These are phyloP conservation scores for Boletus mariae DNA, from an alignment of 1,284 basidiomycete genomes.

Conservation along the genomic window DNA sequence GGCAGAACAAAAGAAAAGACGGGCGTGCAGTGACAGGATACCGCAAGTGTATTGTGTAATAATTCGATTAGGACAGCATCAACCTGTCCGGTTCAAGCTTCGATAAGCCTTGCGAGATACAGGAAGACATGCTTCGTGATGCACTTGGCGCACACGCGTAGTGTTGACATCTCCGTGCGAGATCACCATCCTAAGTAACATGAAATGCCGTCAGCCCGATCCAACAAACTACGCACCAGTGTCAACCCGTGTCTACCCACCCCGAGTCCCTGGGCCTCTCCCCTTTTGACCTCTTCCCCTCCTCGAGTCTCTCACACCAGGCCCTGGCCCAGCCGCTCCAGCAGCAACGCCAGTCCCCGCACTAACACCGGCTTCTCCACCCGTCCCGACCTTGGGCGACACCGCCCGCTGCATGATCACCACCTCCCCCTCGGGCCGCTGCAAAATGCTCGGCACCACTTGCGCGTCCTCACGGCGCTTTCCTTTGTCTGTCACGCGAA, in stretches of 20 bases:
- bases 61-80: background rate
- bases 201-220: no score
- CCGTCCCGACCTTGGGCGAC: slow-evolving; percentile 9
- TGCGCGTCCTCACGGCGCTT: slow-evolving; percentile 17
- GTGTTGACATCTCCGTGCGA: no score
- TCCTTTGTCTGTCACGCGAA: slow-evolving; percentile 11
- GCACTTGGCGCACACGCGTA: no score
- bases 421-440: slow-evolving; percentile 30
- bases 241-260: slow-evolving; percentile 12
- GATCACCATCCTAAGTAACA: no score
- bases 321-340: background rate
- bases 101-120: no score
- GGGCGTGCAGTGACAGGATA: no score
- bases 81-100: no score
- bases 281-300: slow-evolving; percentile 11
- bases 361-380: background rate
- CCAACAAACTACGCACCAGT: no score
- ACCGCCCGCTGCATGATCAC: slow-evolving; percentile 14
- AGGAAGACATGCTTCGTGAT: no score
- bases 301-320: slow-evolving; percentile 13
- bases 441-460: slow-evolving; percentile 34
- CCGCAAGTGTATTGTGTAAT: no score
- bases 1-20: background rate
- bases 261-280: slow-evolving; percentile 17
- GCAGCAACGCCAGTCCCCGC: background rate